Base-by-base conservation (phyloP, 352 stramenopile genomes). In the Blastocystis sp. region DNA sequence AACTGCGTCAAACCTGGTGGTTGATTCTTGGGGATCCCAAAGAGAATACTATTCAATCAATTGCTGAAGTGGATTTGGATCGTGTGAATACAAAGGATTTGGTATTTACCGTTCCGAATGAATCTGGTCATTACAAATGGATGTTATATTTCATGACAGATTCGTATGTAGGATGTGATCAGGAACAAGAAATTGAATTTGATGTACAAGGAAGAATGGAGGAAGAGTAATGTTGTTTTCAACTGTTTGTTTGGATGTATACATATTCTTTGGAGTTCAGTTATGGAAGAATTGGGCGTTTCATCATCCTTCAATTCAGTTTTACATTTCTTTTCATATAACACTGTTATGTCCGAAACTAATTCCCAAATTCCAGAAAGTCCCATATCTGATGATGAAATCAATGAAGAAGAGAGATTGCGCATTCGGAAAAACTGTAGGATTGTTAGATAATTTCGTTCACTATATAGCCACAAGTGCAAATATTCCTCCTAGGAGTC, bases 91-190 rank as follows among this genome's bases (percentile, higher is more conserved):
- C 93, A 32, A 91, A 98, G n/a, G 91, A 93, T 74, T 89, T 99
- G 52, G 94, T 98, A 69, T 98, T 99, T 89, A 92, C 95, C 29
- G 95, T 96, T 29, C 96, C 96, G 0, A 93, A 96, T 39, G 91
- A 96, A 85, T 89, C 94, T 37, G 96, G 96, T 56, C 92, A 96
- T 80, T 95, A 98, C 89, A 91, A 94, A 27, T 93, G 98, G 80
- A 95, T 96, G 78, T 89, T 99, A 32, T 99, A 98, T 89, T 95
- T 98, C 52, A 98, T 99, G 90, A 98, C 95, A 90, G 97, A 99
- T 89, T 95, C 93, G 73, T 99, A 99, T 90, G 90, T 97, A 7
- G 97, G 97, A 32, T 98, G 93, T 89, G 96, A 99, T 89, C 92
- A 99, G 87, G 96, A 99, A 90, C 98, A 98, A 89, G 92, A 96